These are phyloP conservation scores for Glonium stellatum DNA, from an alignment of 495 filamentous ascomycete species.

Conservation along the genomic window DNA sequence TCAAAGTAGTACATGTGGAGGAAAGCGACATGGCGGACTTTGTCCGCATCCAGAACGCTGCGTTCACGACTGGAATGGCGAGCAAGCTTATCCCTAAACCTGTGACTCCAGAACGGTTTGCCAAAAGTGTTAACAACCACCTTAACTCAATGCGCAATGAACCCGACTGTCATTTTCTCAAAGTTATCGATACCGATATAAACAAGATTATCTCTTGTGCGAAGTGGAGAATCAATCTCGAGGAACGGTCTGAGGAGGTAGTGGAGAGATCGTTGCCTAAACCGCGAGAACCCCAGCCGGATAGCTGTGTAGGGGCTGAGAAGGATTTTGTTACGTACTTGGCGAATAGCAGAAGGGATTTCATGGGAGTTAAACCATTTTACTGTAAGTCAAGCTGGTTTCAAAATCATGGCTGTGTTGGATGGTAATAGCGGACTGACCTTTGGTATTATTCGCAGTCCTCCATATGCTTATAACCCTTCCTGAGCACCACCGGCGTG, in stretches of 20 bases:
- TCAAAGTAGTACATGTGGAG: constrained; percentile 9
- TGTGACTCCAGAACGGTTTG: background rate
- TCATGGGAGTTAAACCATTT: constrained; percentile 20
- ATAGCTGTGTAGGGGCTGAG: constrained; percentile 3
- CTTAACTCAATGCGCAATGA: constrained; percentile 4
- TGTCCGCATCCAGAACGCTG: constrained; percentile 7
- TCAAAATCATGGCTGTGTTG: background rate
- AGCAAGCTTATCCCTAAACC: constrained; percentile 3
- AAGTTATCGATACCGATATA: constrained; percentile 27
- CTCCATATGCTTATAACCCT: constrained; percentile 22
- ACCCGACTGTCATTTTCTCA: constrained; percentile 12
- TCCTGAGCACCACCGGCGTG: constrained; percentile 22
- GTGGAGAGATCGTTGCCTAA: constrained; percentile 12
- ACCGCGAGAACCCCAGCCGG: background rate
- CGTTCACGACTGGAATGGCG: constrained; percentile 19
- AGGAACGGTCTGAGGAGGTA: constrained; percentile 13
- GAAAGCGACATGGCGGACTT: constrained; percentile 10
- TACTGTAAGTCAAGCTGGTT: constrained; percentile 15
- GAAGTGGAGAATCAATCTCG: constrained; percentile 24
- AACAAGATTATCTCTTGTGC: constrained; percentile 18
- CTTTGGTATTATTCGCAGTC: constrained; percentile 8
- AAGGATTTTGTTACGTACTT: constrained; percentile 15
- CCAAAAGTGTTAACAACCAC: background rate
- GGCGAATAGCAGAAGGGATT: constrained; percentile 3
- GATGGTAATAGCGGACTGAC: background rate